phyloP scores from a whole-genome alignment of 169 alveolate species.

The Plasmodium billcollinsi region DNA sequence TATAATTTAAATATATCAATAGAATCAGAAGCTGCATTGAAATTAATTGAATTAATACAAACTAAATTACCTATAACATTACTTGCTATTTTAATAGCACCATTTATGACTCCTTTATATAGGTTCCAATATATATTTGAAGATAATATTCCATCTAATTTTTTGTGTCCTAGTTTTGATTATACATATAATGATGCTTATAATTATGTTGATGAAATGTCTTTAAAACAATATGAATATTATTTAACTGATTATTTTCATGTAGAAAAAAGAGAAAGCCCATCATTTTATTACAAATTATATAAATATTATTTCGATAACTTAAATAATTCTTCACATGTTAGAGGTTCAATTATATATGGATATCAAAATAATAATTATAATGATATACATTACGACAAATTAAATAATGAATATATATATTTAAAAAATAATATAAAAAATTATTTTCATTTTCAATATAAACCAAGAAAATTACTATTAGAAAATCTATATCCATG shows the following conservation, averaged over 20 bases:
- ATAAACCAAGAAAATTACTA: constrained; percentile 65
- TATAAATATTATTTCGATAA: constrained; percentile 51
- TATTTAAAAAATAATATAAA: constrained; percentile 49
- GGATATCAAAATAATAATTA: constrained; percentile 53
- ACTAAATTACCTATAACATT: constrained; percentile 76
- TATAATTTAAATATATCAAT: constrained; percentile 70
- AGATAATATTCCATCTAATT: constrained; percentile 45
- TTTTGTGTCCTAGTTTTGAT: constrained; percentile 51
- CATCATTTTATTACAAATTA: constrained; percentile 22
- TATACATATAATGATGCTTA: constrained; percentile 49
- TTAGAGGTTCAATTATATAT: constrained; percentile 68
- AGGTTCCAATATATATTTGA: constrained; percentile 66
- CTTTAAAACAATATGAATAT: constrained; percentile 65
- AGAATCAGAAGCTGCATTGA: constrained; percentile 77
- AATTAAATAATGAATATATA: constrained; percentile 53
- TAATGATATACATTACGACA: constrained; percentile 61
- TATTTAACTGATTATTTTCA: constrained; percentile 74
- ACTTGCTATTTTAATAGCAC: constrained; percentile 71
- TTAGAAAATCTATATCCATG: constrained; percentile 60
- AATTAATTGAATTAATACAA: constrained; percentile 74
- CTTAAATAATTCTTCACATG: constrained; percentile 48
- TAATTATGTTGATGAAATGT: constrained; percentile 58
- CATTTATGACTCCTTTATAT: constrained; percentile 69
- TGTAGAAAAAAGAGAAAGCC: constrained; percentile 45
- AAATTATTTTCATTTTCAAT: constrained; percentile 68